Evolutionary conservation across 2,329 filamentous ascomycete species (phyloP), one percentile per base, ranked within the genome.

Genomic region (Westerdykella ornata): DNA sequence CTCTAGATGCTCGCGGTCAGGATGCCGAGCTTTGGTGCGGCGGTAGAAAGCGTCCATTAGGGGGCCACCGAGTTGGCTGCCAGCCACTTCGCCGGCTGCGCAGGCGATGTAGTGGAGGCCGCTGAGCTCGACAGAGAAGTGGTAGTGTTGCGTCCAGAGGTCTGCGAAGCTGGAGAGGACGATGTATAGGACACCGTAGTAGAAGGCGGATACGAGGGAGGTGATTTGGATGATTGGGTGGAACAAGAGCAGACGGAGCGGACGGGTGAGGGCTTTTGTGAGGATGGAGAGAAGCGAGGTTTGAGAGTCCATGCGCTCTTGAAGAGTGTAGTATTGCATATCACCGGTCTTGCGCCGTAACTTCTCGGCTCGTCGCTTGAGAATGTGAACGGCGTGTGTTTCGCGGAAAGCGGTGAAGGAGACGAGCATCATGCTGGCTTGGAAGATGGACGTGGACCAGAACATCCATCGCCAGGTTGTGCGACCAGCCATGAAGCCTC

Each of bases 61-160:
- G 2, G 46, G 16, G 46, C 38, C n/a, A 47, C 45, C 44, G 9
- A 55, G 30, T 51, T 49, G 7, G 46, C 37, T 6, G 57, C 13
- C 31, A 77, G n/a, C n/a, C n/a, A n/a, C n/a, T n/a, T n/a, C 76
- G 15, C 94, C 87, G 35, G 84, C 74, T 15, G 48, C 47, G 19
- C 47, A n/a, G 7, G 50, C 52, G 14, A 53, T 38, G 39, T 58
- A 60, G 31, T 57, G 53, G 14, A 59, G 28, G 2, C 57, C 56
- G 28, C 46, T 52, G 17, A 52, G 44, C 31, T 54, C 52, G n/a
- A 52, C 46, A 4, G 44, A 44, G 12, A 46, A 22, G 8, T 45
- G 37, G 40, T 63, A 63, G 5, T 42, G 32, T 13, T 51, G 39
- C 11, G 50, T 49, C 43, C 53, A 62, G 5, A 62, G 43, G 16